Conservation (phyloP, 305 asterid species). For the Rubia balearica region DNA sequence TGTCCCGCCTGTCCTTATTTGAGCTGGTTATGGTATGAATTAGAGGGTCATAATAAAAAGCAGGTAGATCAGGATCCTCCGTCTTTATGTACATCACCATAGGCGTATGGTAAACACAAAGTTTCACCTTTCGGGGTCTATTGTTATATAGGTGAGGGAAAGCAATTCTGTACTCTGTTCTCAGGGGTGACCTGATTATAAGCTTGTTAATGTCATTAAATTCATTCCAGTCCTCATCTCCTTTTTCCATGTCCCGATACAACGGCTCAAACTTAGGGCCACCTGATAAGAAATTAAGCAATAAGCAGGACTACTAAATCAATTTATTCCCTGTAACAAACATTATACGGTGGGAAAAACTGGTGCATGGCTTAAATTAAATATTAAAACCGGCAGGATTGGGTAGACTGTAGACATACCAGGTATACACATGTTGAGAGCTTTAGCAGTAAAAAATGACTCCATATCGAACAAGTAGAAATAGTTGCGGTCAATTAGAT, state of each 20-base stretch:
- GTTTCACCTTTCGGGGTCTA: constrained; percentile 94
- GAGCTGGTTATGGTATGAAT: constrained; percentile 86
- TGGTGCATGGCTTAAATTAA: not conserved
- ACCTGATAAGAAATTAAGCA: constrained; percentile 38
- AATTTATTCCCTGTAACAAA: not conserved
- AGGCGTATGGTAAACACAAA: constrained; percentile 88
- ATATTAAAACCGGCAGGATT: not conserved
- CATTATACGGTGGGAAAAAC: too few relatives aligned
- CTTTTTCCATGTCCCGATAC: constrained; percentile 99
- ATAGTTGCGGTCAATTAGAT: constrained; percentile 88
- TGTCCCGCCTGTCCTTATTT: constrained; percentile 75
- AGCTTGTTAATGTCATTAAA: constrained; percentile 95
- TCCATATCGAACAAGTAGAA: constrained; percentile 98
- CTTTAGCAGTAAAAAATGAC: constrained; percentile 98
- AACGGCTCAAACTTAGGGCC: constrained; percentile 99
- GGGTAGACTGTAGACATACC: constrained; percentile 40
- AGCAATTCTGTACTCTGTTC: constrained; percentile 97
- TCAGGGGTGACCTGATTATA: constrained; percentile 91
- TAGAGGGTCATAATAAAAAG: constrained; percentile 92
- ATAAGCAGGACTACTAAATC: not conserved
- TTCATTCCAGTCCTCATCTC: constrained; percentile 99
- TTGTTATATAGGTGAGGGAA: constrained; percentile 95
- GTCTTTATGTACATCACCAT: constrained; percentile 98
- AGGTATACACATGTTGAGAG: constrained; percentile 99
- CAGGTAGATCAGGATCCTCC: constrained; percentile 99